Percentiles rank a stretch among this genome's conserved stretches.
phyloP scores from a whole-genome alignment of 2,329 filamentous ascomycete genomes.

The Fusarium sp. region DNA sequence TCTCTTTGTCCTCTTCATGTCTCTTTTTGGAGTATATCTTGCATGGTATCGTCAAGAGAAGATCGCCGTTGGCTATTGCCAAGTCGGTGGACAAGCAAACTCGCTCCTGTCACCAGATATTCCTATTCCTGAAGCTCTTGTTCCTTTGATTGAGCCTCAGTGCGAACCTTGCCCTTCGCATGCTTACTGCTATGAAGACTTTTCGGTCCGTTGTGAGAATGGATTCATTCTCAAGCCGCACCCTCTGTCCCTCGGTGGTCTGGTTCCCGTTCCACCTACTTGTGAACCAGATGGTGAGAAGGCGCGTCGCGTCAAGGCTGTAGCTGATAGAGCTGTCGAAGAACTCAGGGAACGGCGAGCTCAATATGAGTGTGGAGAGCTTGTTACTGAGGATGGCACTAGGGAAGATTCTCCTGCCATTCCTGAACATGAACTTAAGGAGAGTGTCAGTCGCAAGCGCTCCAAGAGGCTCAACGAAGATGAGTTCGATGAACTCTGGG shows the following conservation, averaged over 20 bases:
- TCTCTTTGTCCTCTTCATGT: constrained; percentile 76
- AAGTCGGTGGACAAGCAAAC: constrained; percentile 75
- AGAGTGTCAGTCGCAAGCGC: constrained; percentile 78
- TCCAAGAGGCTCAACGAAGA: constrained; percentile 85
- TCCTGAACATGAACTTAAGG: constrained; percentile 79
- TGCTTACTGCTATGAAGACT: constrained; percentile 85
- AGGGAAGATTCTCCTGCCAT: constrained; percentile 67
- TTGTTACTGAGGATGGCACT: constrained; percentile 70
- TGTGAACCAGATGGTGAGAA: constrained; percentile 97
- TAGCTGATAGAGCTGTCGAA: constrained; percentile 89
- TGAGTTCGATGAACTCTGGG: constrained; percentile 93
- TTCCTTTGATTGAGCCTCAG: constrained; percentile 76
- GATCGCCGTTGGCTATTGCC: constrained; percentile 94
- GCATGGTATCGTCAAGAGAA: constrained; percentile 95
- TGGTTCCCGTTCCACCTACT: constrained; percentile 86
- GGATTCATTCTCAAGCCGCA: constrained; percentile 90
- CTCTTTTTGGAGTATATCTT: constrained; percentile 77
- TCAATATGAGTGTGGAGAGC: constrained; percentile 88
- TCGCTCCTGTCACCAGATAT: constrained; percentile 61
- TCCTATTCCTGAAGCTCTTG: constrained; percentile 76
- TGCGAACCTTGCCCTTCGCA: constrained; percentile 93
- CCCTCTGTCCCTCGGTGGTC: constrained; percentile 81
- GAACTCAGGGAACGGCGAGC: constrained; percentile 86
- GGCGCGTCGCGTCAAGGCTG: constrained; percentile 83
- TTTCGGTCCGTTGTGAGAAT: constrained; percentile 82